These are phyloP conservation scores for Dryadomyces quercivorus DNA, from an alignment of 2,329 filamentous ascomycete species.

Conservation along the genomic window DNA sequence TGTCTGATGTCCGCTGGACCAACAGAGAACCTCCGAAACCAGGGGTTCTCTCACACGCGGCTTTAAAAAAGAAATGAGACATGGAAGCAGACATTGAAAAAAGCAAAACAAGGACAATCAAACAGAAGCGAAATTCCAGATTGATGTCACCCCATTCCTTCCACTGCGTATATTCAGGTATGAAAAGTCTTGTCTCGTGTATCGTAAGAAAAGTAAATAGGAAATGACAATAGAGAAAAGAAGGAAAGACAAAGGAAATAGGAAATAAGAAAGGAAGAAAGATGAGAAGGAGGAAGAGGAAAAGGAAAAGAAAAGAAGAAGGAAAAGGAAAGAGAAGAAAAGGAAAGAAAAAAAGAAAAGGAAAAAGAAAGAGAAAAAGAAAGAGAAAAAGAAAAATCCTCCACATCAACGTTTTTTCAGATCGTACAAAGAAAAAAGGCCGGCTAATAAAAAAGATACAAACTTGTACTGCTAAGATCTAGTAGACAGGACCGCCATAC, in stretches of 20 bases:
- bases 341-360: background rate
- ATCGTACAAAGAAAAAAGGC: background rate
- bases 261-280: background rate
- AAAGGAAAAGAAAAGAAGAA: background rate
- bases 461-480: background rate
- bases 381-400: background rate
- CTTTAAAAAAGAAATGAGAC: background rate
- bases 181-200: background rate
- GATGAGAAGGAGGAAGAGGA: no score
- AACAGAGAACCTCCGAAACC: no score
- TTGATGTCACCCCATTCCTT: background rate
- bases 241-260: background rate
- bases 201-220: background rate
- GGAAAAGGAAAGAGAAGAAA: background rate
- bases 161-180: background rate
- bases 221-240: background rate
- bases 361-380: background rate
- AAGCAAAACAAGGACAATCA: background rate
- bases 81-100: background rate
- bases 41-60: no score
- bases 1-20: no score
- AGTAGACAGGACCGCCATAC: conserved; percentile 3
- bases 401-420: background rate
- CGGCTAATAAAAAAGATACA: background rate
- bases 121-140: no score